Base-by-base conservation (phyloP, 257 asterid species). In the Salvia hispanica region DNA sequence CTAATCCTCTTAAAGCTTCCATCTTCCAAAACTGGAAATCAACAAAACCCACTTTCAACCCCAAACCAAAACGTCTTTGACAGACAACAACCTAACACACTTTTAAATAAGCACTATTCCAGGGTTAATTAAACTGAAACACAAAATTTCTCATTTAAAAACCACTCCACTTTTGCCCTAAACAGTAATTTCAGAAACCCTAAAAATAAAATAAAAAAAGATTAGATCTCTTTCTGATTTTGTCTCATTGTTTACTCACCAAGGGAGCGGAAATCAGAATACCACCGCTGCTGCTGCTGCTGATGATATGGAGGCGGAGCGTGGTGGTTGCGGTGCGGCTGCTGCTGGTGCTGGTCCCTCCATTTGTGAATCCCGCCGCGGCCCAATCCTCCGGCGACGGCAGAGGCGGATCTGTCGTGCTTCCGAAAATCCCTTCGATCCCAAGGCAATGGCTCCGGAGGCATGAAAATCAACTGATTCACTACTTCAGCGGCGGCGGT, bases 351-450 rank as follows among this genome's bases (percentile, higher is more conserved):
- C 70, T 77, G 83, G 53, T 80, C 89, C 71, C 97, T 74, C 97
- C 97, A 86, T 67, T 92, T 80, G 16, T 69, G 71, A 2, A 81
- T 62, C 18, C 86, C 92, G 74, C 84, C 72, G 63, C 76, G 81
- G 57, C 81, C 83, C 42, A 71, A 72, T 34, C 84, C 86, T 12
- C 80, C 84, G 21, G 71, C 85, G 16, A 71, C 80, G 34, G 74
- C 76, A n/a, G 70, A 48, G 44, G 46, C 84, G 76, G 95, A 82
- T 78, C 95, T 88, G 51, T 90, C 91, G 78, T 83, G 91, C 85
- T 82, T 88, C 80, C 95, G 89, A 61, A 89, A 85, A 70, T 86
- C 98, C 80, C 87, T 90, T 83, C 94, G 95, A 82, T 93, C 98
- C 97, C 96, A 88, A 12, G 89, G 82, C 72, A 81, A 80, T 67